Evolutionary conservation across 306 rosid genomes (phyloP).

Genomic region (Acmispon strigosus): DNA sequence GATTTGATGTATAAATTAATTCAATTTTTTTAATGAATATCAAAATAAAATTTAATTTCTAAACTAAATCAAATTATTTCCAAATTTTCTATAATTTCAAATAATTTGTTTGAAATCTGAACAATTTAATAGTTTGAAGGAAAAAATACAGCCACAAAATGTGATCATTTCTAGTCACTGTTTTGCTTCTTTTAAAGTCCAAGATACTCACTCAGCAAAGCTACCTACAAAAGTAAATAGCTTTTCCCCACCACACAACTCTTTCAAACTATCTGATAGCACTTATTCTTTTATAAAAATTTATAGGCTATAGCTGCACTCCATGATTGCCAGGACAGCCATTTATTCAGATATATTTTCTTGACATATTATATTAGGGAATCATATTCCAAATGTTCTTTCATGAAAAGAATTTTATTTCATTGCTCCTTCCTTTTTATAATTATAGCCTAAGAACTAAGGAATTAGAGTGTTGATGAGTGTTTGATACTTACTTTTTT

Average conservation of each 20-base stretch:
- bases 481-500: no score
- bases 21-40: no score
- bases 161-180: neutral
- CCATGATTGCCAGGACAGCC: slow-evolving; percentile 11
- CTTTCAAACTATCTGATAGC: slow-evolving; percentile 27
- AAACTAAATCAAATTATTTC: neutral
- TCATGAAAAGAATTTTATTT: no score
- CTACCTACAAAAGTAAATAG: neutral
- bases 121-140: neutral
- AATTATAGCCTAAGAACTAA: no score
- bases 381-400: slow-evolving; percentile 22
- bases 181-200: neutral
- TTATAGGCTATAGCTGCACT: slow-evolving; percentile 3
- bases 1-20: no score
- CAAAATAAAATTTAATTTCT: neutral
- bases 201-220: neutral
- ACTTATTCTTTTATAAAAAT: slow-evolving; percentile 4
- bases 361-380: slow-evolving; percentile 1
- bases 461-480: no score
- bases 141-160: neutral
- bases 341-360: slow-evolving; percentile 3
- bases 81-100: no score
- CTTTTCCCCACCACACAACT: slow-evolving; percentile 5
- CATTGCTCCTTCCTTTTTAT: no score
- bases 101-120: neutral